These are phyloP conservation scores for Obelidium mucronatum DNA, from an alignment of 192 early-diverging fungal species.

Conservation along the genomic window DNA sequence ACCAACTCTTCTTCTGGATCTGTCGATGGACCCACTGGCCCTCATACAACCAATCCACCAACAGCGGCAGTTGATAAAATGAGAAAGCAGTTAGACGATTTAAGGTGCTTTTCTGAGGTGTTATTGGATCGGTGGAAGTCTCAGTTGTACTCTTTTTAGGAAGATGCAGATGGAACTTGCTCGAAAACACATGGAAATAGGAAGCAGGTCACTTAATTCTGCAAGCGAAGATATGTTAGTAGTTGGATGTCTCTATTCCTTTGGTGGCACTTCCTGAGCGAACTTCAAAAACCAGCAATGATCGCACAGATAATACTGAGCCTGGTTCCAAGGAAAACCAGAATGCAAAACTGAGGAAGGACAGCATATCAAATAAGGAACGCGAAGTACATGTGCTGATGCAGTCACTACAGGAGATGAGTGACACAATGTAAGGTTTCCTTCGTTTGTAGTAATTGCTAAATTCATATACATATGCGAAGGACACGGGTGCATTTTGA, in stretches of 20 bases:
- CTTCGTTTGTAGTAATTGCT: not conserved
- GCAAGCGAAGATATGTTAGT: conserved; percentile 19
- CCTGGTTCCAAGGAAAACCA: not conserved
- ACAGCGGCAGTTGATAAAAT: conserved; percentile 1
- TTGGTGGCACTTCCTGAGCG: no score
- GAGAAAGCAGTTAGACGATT: conserved; percentile 29
- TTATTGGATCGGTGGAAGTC: not conserved
- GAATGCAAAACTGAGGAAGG: not conserved
- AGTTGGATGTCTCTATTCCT: not conserved
- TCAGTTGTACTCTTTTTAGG: not conserved
- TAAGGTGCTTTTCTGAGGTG: conserved; percentile 5
- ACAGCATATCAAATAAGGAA: conserved; percentile 16
- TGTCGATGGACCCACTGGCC: not conserved
- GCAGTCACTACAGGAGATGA: conserved; percentile 7
- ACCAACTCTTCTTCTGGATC: not conserved
- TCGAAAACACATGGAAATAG: conserved; percentile 23
- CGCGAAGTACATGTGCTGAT: conserved; percentile 18
- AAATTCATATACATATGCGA: not conserved
- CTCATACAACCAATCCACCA: not conserved
- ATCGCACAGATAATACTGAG: not conserved
- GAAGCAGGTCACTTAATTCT: not conserved
- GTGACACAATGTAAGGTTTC: conserved; percentile 20
- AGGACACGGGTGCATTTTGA: conserved; percentile 15
- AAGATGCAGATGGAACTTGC: conserved; percentile 30
- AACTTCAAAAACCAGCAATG: no score